Conservation (phyloP, 208 protist species). For the Trypanosomatidae sp. region DNA sequence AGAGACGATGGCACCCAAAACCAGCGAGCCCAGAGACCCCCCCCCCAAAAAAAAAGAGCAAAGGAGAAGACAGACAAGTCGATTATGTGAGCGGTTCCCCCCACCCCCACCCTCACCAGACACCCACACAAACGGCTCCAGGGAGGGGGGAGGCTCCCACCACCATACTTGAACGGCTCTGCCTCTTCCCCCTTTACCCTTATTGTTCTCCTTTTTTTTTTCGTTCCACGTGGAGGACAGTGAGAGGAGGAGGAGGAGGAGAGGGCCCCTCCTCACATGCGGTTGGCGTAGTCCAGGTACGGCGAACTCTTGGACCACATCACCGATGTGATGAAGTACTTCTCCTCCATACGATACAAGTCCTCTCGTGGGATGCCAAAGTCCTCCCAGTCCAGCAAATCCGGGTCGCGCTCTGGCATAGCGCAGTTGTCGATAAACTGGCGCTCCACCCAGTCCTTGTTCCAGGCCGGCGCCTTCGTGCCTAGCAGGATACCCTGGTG, state of each 20-base stretch:
- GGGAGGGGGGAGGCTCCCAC: neutral
- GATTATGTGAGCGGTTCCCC: neutral
- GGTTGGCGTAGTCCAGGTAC: slow-evolving; percentile 67
- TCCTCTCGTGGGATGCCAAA: slow-evolving; percentile 91
- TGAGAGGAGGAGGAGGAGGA: neutral
- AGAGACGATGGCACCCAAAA: too few relatives aligned
- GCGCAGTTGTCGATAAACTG: slow-evolving; percentile 91
- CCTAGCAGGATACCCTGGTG: slow-evolving; percentile 76
- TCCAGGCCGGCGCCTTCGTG: slow-evolving; percentile 76
- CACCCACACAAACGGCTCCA: neutral
- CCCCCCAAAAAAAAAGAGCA: neutral
- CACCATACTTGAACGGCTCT: neutral
- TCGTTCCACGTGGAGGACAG: neutral
- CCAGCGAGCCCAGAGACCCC: neutral
- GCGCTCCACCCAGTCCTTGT: slow-evolving; percentile 87
- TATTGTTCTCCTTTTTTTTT: slow-evolving; percentile 4
- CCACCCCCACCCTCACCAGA: neutral
- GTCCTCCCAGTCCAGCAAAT: slow-evolving; percentile 92
- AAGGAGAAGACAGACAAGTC: neutral
- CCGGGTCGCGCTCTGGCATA: slow-evolving; percentile 85
- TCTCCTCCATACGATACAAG: slow-evolving; percentile 90
- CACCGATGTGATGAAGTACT: slow-evolving; percentile 87
- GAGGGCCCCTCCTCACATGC: slow-evolving; percentile 46
- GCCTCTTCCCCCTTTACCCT: neutral
- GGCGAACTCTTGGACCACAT: slow-evolving; percentile 81